phyloP scores from a whole-genome alignment of 2,329 filamentous ascomycete genomes.

The Aspergillus fischeri region DNA sequence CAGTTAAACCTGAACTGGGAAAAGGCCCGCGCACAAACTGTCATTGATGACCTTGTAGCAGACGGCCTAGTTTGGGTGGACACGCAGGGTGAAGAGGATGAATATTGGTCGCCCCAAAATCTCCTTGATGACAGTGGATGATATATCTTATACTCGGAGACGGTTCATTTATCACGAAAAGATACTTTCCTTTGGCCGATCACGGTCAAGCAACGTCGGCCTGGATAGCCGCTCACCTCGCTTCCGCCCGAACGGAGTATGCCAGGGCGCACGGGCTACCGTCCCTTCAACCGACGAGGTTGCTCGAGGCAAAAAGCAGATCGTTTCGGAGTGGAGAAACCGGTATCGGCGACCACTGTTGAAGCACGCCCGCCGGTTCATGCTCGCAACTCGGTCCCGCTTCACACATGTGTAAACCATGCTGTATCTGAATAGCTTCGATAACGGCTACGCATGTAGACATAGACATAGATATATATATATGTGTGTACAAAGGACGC shows the following conservation, averaged over 20 bases:
- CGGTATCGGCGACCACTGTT: neutral
- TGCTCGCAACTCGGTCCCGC: neutral
- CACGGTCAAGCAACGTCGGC: neutral
- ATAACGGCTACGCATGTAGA: neutral
- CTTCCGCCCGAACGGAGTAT: neutral
- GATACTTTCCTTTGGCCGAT: neutral
- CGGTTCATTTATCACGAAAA: neutral
- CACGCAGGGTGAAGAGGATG: constrained; percentile 75
- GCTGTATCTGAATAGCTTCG: neutral
- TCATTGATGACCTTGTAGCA: constrained; percentile 81
- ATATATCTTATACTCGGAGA: constrained; percentile 7
- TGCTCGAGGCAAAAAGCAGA: neutral
- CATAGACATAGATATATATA: too few relatives aligned
- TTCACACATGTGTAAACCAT: neutral
- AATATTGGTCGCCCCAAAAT: constrained; percentile 71
- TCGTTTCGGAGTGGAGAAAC: neutral
- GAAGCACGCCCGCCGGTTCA: neutral
- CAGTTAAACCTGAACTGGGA: constrained; percentile 84
- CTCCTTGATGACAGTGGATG: constrained; percentile 40
- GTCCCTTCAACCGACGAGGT: neutral
- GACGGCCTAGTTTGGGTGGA: constrained; percentile 95
- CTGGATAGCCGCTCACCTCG: neutral
- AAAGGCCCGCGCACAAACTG: constrained; percentile 75
- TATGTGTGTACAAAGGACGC: neutral
- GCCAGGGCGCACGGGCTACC: neutral